These are phyloP conservation scores for Podaxis sp. DNA, from an alignment of 768 basidiomycete species.

Conservation along the genomic window DNA sequence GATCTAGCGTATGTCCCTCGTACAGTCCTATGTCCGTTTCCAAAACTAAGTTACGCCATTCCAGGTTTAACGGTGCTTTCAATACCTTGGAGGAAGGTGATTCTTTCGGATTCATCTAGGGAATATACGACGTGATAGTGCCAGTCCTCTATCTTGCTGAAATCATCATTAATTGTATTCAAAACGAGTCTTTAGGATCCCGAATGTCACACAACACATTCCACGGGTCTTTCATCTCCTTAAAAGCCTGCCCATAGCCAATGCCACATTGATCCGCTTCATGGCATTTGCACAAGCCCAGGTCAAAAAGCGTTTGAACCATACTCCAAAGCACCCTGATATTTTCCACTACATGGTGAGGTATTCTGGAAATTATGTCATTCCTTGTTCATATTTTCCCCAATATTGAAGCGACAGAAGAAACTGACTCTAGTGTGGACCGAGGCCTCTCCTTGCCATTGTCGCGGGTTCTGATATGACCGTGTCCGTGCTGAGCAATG, in stretches of 20 bases:
- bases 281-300: slow-evolving; percentile 10
- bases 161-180: too few relatives aligned
- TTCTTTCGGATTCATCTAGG: slow-evolving; percentile 22
- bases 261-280: slow-evolving; percentile 4
- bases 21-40: neutral
- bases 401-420: slow-evolving; percentile 20
- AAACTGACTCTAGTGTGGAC: slow-evolving; percentile 6
- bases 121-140: slow-evolving; percentile 26
- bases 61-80: slow-evolving; percentile 30
- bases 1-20: slow-evolving; percentile 33
- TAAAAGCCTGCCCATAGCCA: slow-evolving; percentile 1
- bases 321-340: slow-evolving; percentile 23
- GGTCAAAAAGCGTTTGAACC: slow-evolving; percentile 20
- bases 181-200: slow-evolving; percentile 6
- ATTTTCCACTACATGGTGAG: slow-evolving; percentile 29
- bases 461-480: slow-evolving; percentile 34
- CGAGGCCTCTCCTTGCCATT: slow-evolving; percentile 24
- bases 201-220: slow-evolving; percentile 18
- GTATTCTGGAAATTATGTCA: neutral
- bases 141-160: slow-evolving; percentile 4
- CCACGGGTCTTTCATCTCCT: slow-evolving; percentile 8
- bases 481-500: slow-evolving; percentile 24
- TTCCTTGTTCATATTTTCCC: neutral
- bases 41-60: neutral
- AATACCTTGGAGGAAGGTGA: slow-evolving; percentile 28